These are phyloP conservation scores for Paramecium tetraurelia DNA, from an alignment of 73 alveolate genomes.

Conservation along the genomic window DNA sequence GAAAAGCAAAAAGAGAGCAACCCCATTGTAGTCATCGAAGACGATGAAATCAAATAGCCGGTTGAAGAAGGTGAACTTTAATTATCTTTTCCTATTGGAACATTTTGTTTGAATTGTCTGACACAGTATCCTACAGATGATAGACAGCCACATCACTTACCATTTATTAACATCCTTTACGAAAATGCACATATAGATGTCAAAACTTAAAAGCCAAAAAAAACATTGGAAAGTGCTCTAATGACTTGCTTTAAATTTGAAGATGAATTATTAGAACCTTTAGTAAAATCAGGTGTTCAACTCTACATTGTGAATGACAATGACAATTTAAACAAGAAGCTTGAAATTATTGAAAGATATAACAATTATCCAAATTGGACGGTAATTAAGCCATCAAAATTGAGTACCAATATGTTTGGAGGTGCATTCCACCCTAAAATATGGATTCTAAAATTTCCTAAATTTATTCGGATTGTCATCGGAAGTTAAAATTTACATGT, in stretches of 20 bases:
- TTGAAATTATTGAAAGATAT: conserved; percentile 24
- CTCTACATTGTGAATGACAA: not conserved
- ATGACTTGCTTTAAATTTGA: conserved; percentile 62
- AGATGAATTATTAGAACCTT: conserved; percentile 48
- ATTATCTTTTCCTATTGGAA: not conserved
- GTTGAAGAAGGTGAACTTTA: not conserved
- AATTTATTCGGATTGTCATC: conserved; percentile 49
- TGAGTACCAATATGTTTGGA: not conserved
- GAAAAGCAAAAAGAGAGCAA: not conserved
- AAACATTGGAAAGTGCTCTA: not conserved
- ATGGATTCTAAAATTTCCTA: conserved; percentile 55
- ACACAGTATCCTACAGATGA: conserved; percentile 13
- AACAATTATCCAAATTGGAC: conserved; percentile 49
- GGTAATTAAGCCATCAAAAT: conserved; percentile 49
- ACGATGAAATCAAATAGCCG: not conserved
- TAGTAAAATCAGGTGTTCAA: conserved; percentile 22
- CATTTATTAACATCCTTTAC: conserved; percentile 8
- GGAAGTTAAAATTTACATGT: conserved; percentile 63
- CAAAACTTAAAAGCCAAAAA: not conserved
- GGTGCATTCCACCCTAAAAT: conserved; percentile 65
- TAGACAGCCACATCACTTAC: not conserved
- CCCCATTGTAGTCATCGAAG: not conserved
- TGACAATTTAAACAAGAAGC: not conserved
- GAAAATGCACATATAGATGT: conserved; percentile 7
- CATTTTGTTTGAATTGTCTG: not conserved